phyloP scores from a whole-genome alignment of 305 asterid genomes.

The Plantago rigida region DNA sequence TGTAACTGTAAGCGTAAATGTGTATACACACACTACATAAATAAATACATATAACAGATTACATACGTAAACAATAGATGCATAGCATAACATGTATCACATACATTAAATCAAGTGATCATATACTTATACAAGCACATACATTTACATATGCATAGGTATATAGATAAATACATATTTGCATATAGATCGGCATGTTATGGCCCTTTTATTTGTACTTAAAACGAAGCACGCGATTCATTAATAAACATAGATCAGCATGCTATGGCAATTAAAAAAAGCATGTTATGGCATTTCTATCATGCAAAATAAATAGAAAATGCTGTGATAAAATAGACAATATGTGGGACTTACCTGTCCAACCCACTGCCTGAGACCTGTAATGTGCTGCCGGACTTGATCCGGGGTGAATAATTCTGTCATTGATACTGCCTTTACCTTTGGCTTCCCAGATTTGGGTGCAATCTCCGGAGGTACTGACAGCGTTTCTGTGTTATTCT shows the following conservation, averaged over 20 bases:
- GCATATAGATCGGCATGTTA: too few relatives aligned
- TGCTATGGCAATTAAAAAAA: too few relatives aligned
- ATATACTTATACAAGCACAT: neutral
- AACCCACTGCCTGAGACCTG: slow-evolving; percentile 88
- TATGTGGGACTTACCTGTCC: slow-evolving; percentile 75
- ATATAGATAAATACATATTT: too few relatives aligned
- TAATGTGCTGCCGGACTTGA: slow-evolving; percentile 76
- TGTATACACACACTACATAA: neutral
- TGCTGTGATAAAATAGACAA: slow-evolving; percentile 17
- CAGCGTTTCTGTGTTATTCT: slow-evolving; percentile 46
- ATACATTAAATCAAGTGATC: neutral
- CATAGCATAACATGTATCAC: neutral
- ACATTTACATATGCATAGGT: neutral
- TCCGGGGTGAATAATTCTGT: slow-evolving; percentile 91
- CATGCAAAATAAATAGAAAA: slow-evolving; percentile 21
- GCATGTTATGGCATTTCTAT: neutral
- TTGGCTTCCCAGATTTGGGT: slow-evolving; percentile 87
- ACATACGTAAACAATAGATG: neutral
- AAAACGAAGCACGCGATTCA: too few relatives aligned
- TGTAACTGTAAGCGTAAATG: neutral
- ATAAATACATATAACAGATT: neutral
- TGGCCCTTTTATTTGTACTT: too few relatives aligned
- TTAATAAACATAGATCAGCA: too few relatives aligned
- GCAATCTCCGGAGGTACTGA: slow-evolving; percentile 48
- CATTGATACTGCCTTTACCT: slow-evolving; percentile 83